Conservation (phyloP, 169 alveolate genomes). For the Plasmodium relictum region DNA sequence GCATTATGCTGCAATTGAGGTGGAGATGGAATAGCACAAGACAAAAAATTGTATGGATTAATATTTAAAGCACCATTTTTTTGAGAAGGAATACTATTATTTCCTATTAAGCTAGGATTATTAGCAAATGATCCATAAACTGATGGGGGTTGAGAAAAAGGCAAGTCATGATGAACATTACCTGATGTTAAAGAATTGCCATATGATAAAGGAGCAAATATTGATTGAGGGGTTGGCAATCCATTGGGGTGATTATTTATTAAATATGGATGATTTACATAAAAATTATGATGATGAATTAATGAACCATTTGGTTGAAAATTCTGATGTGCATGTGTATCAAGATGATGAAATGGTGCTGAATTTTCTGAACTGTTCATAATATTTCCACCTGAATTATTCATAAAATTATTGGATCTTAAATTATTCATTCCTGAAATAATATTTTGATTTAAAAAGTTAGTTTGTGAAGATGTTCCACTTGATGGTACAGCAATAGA, state of each 20-base stretch:
- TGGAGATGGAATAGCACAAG: constrained; percentile 59
- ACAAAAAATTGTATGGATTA: constrained; percentile 54
- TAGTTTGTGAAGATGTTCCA: constrained; percentile 11
- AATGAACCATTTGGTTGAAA: constrained; percentile 65
- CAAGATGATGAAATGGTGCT: constrained; percentile 26
- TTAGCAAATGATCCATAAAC: constrained; percentile 54
- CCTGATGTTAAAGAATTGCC: constrained; percentile 9
- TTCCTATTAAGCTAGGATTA: constrained; percentile 23
- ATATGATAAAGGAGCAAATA: constrained; percentile 34
- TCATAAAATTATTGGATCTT: constrained; percentile 51
- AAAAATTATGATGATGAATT: constrained; percentile 56
- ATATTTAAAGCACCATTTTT: constrained; percentile 30
- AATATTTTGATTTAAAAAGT: constrained; percentile 51
- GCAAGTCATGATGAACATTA: constrained; percentile 52
- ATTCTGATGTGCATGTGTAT: constrained; percentile 24
- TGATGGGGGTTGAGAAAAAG: constrained; percentile 53
- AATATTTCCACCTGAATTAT: constrained; percentile 18
- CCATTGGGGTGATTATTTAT: constrained; percentile 73
- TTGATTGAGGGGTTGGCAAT: constrained; percentile 36
- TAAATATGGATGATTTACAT: constrained; percentile 21
- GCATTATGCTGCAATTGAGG: constrained; percentile 21
- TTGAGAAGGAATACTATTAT: not conserved
- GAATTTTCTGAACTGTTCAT: constrained; percentile 54
- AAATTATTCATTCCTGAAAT: constrained; percentile 19
- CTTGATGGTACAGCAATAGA: not conserved